Evolutionary conservation across 176 grass and related monocot genomes (phyloP).

Genomic region (Tuctoria greenei): DNA sequence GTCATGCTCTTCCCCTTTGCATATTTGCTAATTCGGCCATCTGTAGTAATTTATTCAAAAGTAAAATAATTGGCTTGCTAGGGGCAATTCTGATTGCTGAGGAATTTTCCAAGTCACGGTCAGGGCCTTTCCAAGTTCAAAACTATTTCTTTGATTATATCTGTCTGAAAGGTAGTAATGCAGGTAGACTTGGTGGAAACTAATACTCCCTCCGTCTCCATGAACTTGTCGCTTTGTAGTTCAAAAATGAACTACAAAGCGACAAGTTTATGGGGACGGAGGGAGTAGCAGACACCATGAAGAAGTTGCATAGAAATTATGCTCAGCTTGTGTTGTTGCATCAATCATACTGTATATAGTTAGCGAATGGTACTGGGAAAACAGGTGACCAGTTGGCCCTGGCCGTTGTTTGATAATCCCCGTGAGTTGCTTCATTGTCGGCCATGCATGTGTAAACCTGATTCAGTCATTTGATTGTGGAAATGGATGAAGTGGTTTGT

Average conservation of each 20-base stretch:
- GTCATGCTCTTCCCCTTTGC: neutral
- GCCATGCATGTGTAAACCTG: neutral
- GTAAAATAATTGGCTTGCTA: neutral
- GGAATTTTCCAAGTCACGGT: conserved; percentile 12
- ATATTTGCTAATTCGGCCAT: neutral
- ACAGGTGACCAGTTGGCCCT: neutral
- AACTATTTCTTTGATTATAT: neutral
- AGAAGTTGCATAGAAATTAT: conserved; percentile 43
- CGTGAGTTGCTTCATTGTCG: neutral
- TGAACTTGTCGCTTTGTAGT: too few species aligned
- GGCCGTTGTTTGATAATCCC: neutral
- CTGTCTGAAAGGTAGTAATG: conserved; percentile 7
- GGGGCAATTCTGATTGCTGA: neutral
- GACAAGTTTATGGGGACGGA: too few species aligned
- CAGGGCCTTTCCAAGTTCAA: neutral
- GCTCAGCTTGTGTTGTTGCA: neutral
- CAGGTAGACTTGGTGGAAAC: conserved; percentile 25
- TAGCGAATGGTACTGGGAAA: neutral
- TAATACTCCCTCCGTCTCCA: too few species aligned
- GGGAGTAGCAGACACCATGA: neutral
- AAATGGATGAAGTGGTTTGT: neutral
- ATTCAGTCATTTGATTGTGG: neutral
- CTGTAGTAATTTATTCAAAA: neutral
- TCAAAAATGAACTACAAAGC: too few species aligned
- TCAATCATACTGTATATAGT: neutral